Percentiles rank a stretch among this genome's conserved stretches.
Evolutionary conservation across 345 rosid species (phyloP).

Genomic region (Sisymbrium irio): DNA sequence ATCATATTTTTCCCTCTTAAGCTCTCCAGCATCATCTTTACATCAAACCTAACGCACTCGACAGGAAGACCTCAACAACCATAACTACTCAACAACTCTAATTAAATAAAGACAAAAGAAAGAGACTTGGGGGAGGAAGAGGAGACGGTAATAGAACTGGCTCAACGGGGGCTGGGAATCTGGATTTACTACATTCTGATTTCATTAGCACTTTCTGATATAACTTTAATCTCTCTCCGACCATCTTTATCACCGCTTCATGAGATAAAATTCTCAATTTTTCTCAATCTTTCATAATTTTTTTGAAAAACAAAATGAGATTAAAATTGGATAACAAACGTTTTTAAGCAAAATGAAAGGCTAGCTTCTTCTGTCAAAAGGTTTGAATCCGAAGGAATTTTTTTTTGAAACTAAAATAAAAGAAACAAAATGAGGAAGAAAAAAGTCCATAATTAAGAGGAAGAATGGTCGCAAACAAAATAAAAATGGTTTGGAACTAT

Average conservation of each 20-base stretch:
- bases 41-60: conserved; percentile 84
- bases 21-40: conserved; percentile 70
- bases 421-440: too few species aligned
- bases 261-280: conserved; percentile 21
- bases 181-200: conserved; percentile 47
- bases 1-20: conserved; percentile 84
- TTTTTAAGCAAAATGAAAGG: too few species aligned
- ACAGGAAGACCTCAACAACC: too few species aligned
- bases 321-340: too few species aligned
- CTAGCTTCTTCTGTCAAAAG: too few species aligned
- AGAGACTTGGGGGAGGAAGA: conserved; percentile 56
- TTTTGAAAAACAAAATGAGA: too few species aligned
- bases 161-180: conserved; percentile 37
- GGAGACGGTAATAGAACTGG: conserved; percentile 46
- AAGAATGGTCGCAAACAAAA: too few species aligned
- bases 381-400: too few species aligned
- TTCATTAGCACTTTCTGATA: conserved; percentile 58
- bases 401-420: too few species aligned
- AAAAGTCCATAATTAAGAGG: too few species aligned
- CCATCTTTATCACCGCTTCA: conserved; percentile 71
- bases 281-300: conserved; percentile 6
- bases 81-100: conserved; percentile 6
- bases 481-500: too few species aligned
- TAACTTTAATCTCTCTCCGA: conserved; percentile 73
- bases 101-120: background rate